Evolutionary conservation across 2,329 filamentous ascomycete species (phyloP), one percentile per base, ranked within the genome.

Genomic region (Pseudogymnoascus sp.): DNA sequence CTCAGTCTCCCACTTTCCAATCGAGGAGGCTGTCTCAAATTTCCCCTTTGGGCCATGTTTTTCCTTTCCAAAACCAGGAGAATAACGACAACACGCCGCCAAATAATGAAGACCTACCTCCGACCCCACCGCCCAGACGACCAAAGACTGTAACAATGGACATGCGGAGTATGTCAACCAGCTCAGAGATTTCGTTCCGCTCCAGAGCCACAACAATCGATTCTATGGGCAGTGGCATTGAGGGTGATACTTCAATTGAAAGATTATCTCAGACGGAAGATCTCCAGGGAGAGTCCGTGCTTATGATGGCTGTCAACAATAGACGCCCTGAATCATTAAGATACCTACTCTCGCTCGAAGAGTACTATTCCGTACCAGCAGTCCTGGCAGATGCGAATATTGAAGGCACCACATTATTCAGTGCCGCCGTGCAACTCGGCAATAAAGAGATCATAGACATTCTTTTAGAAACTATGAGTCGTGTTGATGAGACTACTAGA

Each of bases 401-500:
- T 64, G 90, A 96, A 65, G 89, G 90, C 2, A 95, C 91, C 0
- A 96, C 90, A 0, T 75, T 99, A 3, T 74, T 99, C 15, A 96
- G 88, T 71, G 90, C 92, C 41, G 92, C 94, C 5, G 86, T 97
- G 9, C 95, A 99, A 71, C 78, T 92, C 3, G 90, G 89, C 0
- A 82, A 95, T 67, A 77, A 77, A 1, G 84, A 88, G 39, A 78
- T 95, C 9, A 88, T 95, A 41, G 82, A 90, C 63, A 81, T 85
- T 10, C 75, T 97, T 3, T 76, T 96, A 9, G 80, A 87, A 60
- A 90, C 86, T 69, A 74, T 96, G 26, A 78, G 85, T 64, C 76
- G 78, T 59, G 77, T 76, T 59, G 77, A 77, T 34, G 76, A 83
- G 58, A 74, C 77, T 13, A 77, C 81, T 56, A 72, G 95, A 28